These are phyloP conservation scores for Teratosphaeria epicoccoides DNA, from an alignment of 2,329 filamentous ascomycete genomes.

Conservation along the genomic window DNA sequence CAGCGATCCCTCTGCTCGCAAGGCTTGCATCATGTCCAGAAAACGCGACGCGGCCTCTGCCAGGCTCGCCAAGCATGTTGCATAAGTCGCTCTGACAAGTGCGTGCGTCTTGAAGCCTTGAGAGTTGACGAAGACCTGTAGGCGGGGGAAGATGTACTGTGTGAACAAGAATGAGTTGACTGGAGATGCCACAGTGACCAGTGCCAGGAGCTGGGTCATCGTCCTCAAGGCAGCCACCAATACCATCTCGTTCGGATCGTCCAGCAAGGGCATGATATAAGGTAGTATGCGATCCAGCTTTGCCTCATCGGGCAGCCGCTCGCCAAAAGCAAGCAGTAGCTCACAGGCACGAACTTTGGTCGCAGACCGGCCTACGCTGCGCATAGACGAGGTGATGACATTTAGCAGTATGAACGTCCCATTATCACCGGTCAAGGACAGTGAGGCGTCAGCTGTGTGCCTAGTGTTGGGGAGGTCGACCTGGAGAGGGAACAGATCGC, in stretches of 20 bases:
- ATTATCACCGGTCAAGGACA: conserved; percentile 61
- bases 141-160: conserved; percentile 52
- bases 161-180: conserved; percentile 58
- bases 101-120: conserved; percentile 40
- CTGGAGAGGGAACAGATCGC: conserved; percentile 64
- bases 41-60: conserved; percentile 78
- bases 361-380: conserved; percentile 81
- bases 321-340: conserved; percentile 79
- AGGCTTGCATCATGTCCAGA: conserved; percentile 79
- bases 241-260: conserved; percentile 73
- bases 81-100: conserved; percentile 80
- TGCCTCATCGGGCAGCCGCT: conserved; percentile 84
- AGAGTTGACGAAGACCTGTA: conserved; percentile 47
- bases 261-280: conserved; percentile 73
- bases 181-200: conserved; percentile 78
- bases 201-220: conserved; percentile 75
- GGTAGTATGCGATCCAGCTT: conserved; percentile 89
- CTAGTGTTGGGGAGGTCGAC: conserved; percentile 80
- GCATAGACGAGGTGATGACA: conserved; percentile 74
- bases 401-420: conserved; percentile 88
- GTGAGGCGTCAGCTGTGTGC: conserved; percentile 52
- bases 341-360: conserved; percentile 84
- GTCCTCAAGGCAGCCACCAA: conserved; percentile 76
- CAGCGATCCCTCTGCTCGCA: conserved; percentile 73
- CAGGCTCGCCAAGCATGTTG: conserved; percentile 79